Evolutionary conservation across 1,284 basidiomycete species (phyloP).

Genomic region (Meira nashicola): DNA sequence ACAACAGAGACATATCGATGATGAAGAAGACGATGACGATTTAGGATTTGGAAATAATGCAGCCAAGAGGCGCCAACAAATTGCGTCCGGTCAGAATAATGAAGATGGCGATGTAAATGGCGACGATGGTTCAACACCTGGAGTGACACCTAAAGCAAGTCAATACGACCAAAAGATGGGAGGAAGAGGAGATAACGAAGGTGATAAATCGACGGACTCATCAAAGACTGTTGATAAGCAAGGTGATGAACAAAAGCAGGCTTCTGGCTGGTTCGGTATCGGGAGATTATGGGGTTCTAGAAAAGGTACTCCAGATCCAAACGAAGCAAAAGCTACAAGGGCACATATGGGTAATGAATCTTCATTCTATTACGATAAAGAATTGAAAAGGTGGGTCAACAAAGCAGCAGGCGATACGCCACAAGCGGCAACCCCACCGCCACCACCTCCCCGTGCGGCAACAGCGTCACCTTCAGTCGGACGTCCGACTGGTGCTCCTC

Average conservation of each 20-base stretch:
- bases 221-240: constrained; percentile 13
- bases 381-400: constrained; percentile 92
- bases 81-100: background rate
- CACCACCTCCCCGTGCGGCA: constrained; percentile 39
- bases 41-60: constrained; percentile 78
- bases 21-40: constrained; percentile 75
- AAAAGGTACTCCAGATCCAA: constrained; percentile 52
- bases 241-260: constrained; percentile 35
- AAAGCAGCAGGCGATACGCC: constrained; percentile 61
- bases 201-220: constrained; percentile 11
- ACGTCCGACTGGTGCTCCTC: constrained; percentile 17
- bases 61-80: constrained; percentile 53
- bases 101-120: background rate
- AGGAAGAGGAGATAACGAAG: constrained; percentile 20
- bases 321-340: constrained; percentile 45
- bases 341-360: constrained; percentile 91
- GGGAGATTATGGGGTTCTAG: constrained; percentile 59
- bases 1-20: constrained; percentile 23
- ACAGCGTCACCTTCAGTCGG: constrained; percentile 40
- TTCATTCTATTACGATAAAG: constrained; percentile 87
- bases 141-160: constrained; percentile 14
- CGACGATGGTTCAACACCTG: background rate
- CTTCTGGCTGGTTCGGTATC: constrained; percentile 61
- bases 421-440: constrained; percentile 27
- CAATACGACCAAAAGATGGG: constrained; percentile 7